These are phyloP conservation scores for Ulvella scutata DNA, from an alignment of 139 green algal species.

Conservation along the genomic window DNA sequence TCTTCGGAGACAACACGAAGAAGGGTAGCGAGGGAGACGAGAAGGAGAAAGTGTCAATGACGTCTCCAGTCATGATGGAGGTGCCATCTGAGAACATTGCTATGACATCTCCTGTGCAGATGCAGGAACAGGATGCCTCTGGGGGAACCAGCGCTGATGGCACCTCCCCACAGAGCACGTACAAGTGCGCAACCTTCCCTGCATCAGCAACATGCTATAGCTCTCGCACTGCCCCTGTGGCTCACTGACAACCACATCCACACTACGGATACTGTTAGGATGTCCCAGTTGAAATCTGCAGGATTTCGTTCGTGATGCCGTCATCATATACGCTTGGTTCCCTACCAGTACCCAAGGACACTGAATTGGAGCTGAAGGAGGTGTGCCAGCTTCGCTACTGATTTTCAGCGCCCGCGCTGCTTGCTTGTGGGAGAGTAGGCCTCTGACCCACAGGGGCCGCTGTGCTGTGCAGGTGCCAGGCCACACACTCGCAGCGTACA, in stretches of 20 bases:
- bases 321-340: constrained; percentile 33
- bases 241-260: too few relatives aligned
- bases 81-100: constrained; percentile 17
- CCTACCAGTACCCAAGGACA: constrained; percentile 37
- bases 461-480: constrained; percentile 13
- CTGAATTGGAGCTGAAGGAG: constrained; percentile 11
- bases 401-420: too few relatives aligned
- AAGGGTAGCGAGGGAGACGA: neutral
- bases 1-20: constrained; percentile 43
- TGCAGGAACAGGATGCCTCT: constrained; percentile 13
- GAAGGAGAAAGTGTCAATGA: constrained; percentile 23
- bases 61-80: constrained; percentile 9
- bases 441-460: constrained; percentile 7
- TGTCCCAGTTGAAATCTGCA: neutral
- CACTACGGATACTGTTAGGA: too few relatives aligned
- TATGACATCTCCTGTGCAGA: constrained; percentile 45
- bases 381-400: too few relatives aligned
- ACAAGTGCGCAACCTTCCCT: neutral
- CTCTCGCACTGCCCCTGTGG: neutral
- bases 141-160: constrained; percentile 1
- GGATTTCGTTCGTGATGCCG: constrained; percentile 49
- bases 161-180: too few relatives aligned
- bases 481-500: constrained; percentile 26
- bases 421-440: too few relatives aligned
- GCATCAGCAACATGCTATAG: neutral